Conservation (phyloP, 768 basidiomycete genomes). For the Lactarius psammicola region DNA sequence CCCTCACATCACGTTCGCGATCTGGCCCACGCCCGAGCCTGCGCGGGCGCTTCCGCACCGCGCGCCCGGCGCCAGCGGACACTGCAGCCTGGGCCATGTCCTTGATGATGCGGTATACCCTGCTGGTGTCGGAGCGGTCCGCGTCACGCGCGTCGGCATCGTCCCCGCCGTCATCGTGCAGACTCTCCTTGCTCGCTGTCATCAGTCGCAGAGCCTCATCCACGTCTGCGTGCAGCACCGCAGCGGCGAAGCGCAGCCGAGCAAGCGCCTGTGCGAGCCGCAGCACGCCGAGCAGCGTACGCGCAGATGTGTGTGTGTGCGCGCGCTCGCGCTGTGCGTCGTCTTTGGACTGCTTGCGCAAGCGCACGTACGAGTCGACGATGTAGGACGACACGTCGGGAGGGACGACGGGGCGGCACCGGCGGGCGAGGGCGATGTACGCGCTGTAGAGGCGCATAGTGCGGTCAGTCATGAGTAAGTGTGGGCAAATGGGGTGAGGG, state of each 20-base stretch:
- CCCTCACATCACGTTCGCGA: slow-evolving; percentile 65
- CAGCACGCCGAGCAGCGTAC: slow-evolving; percentile 91
- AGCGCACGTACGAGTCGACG: slow-evolving; percentile 91
- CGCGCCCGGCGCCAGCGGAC: slow-evolving; percentile 37
- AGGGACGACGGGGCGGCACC: slow-evolving; percentile 84
- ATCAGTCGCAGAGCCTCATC: slow-evolving; percentile 96
- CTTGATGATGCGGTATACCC: slow-evolving; percentile 90
- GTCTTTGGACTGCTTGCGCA: slow-evolving; percentile 90
- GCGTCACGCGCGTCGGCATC: slow-evolving; percentile 51
- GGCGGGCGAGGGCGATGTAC: slow-evolving; percentile 90
- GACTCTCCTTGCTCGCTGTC: slow-evolving; percentile 92
- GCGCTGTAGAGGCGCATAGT: slow-evolving; percentile 50
- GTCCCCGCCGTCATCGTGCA: slow-evolving; percentile 75
- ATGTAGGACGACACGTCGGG: slow-evolving; percentile 86
- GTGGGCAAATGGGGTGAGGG: not conserved
- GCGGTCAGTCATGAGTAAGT: slow-evolving; percentile 13
- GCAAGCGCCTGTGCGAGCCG: slow-evolving; percentile 94
- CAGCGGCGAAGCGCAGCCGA: slow-evolving; percentile 79
- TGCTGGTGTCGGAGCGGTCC: slow-evolving; percentile 76
- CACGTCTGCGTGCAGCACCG: slow-evolving; percentile 82
- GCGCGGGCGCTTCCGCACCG: slow-evolving; percentile 56
- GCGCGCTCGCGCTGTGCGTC: slow-evolving; percentile 85
- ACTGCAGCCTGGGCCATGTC: slow-evolving; percentile 59
- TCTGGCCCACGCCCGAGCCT: slow-evolving; percentile 51
- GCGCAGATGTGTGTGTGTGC: slow-evolving; percentile 95